These are phyloP conservation scores for Ustulina deusta DNA, from an alignment of 2,329 filamentous ascomycete genomes.

Conservation along the genomic window DNA sequence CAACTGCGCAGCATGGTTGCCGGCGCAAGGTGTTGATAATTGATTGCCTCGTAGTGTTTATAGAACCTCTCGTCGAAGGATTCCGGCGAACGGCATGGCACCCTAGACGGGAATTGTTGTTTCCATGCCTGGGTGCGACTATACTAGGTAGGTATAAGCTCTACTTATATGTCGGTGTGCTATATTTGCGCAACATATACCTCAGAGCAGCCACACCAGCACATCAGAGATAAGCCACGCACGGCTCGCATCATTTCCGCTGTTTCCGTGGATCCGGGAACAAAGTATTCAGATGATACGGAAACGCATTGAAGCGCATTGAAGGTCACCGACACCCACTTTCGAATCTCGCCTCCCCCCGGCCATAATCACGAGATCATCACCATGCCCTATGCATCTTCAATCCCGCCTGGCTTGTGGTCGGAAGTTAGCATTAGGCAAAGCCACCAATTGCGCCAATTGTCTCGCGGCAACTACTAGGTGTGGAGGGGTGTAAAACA, in stretches of 20 bases:
- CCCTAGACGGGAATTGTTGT: slow-evolving; percentile 24
- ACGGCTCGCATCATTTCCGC: slow-evolving; percentile 32
- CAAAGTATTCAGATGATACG: slow-evolving; percentile 22
- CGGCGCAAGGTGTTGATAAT: background rate
- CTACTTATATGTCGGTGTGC: slow-evolving; percentile 14
- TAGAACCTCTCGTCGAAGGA: slow-evolving; percentile 17
- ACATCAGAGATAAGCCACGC: slow-evolving; percentile 31
- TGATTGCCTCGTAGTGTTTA: slow-evolving; percentile 3
- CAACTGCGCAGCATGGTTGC: slow-evolving; percentile 13
- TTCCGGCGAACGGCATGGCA: slow-evolving; percentile 16
- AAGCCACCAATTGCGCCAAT: slow-evolving; percentile 23
- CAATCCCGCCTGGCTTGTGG: slow-evolving; percentile 16
- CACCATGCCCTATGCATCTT: slow-evolving; percentile 21
- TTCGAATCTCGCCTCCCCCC: slow-evolving; percentile 10
- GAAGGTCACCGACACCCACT: slow-evolving; percentile 25
- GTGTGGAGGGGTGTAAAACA: no score
- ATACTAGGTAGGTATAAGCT: background rate
- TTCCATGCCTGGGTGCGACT: slow-evolving; percentile 29
- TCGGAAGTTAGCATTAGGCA: slow-evolving; percentile 14
- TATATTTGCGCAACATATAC: slow-evolving; percentile 7
- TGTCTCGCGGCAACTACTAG: slow-evolving; percentile 32
- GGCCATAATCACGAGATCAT: slow-evolving; percentile 20
- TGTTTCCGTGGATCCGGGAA: slow-evolving; percentile 32
- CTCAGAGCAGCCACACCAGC: slow-evolving; percentile 19
- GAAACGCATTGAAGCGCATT: no score